Conservation (phyloP, 148 eudicot species). For the Euryodendron excelsum region DNA sequence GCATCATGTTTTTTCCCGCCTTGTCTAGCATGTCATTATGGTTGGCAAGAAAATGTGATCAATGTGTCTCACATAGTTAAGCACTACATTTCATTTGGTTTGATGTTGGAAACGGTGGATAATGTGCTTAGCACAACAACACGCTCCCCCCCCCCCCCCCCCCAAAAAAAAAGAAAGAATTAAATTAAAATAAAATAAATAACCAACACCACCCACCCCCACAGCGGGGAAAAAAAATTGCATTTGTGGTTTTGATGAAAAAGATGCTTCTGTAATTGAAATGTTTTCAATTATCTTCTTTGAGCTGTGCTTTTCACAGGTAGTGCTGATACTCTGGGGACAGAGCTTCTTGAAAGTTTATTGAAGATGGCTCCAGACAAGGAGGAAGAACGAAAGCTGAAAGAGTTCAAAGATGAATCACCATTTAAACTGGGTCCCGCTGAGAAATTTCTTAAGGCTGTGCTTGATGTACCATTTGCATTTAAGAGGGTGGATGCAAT, state of each 20-base stretch:
- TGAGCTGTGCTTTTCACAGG: conserved; percentile 38
- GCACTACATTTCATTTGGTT: too few species aligned
- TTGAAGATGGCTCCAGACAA: conserved; percentile 87
- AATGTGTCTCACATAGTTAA: too few species aligned
- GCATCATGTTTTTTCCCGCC: background rate
- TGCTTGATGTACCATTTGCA: conserved; percentile 77
- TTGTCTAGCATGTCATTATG: background rate
- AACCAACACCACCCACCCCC: too few species aligned
- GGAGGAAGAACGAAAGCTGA: conserved; percentile 73
- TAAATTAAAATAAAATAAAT: too few species aligned
- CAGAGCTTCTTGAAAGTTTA: conserved; percentile 81
- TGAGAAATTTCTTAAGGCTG: conserved; percentile 83
- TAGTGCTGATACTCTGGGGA: conserved; percentile 62
- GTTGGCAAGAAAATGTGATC: too few species aligned
- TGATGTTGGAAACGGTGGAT: background rate
- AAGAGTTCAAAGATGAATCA: conserved; percentile 62
- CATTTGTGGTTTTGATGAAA: background rate
- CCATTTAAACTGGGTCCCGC: conserved; percentile 77
- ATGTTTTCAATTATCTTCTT: background rate
- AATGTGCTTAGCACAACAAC: background rate
- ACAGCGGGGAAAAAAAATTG: background rate
- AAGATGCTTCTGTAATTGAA: background rate
- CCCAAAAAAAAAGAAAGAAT: background rate
- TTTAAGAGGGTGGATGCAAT: conserved; percentile 82
- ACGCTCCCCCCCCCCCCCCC: background rate